Percentiles rank a stretch among this genome's conserved stretches.
phyloP scores from a whole-genome alignment of 805 yeast genomes.

The Candida manassasensis region DNA sequence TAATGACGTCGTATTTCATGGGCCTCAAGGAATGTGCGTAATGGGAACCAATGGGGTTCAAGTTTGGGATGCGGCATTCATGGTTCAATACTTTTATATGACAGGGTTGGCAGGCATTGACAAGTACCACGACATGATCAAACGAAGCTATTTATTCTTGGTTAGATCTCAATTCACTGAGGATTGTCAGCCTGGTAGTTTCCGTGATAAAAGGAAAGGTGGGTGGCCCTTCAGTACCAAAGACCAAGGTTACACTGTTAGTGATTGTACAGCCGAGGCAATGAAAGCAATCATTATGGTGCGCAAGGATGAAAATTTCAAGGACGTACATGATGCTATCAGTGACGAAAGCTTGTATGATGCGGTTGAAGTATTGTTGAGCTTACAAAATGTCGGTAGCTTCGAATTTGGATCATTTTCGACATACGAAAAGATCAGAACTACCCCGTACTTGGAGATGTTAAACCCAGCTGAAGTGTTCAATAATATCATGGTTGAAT shows the following conservation, averaged over 20 bases:
- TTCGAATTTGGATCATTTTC: slow-evolving; percentile 91
- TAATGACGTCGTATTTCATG: slow-evolving; percentile 75
- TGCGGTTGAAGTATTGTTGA: slow-evolving; percentile 72
- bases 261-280: slow-evolving; percentile 96
- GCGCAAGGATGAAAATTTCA: slow-evolving; percentile 53
- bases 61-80: slow-evolving; percentile 94
- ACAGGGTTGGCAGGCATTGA: slow-evolving; percentile 74
- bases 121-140: slow-evolving; percentile 59
- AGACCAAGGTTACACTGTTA: slow-evolving; percentile 92
- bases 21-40: slow-evolving; percentile 85
- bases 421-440: slow-evolving; percentile 82
- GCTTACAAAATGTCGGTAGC: slow-evolving; percentile 71
- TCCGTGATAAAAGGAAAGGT: slow-evolving; percentile 78
- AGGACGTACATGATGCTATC: slow-evolving; percentile 47
- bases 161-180: slow-evolving; percentile 80
- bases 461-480: slow-evolving; percentile 97
- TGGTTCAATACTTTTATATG: slow-evolving; percentile 72
- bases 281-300: slow-evolving; percentile 93
- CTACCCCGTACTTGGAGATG: slow-evolving; percentile 68
- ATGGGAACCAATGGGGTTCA: slow-evolving; percentile 98
- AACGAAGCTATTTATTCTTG: slow-evolving; percentile 65
- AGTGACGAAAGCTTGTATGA: slow-evolving; percentile 49
- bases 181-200: slow-evolving; percentile 72
- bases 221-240: slow-evolving; percentile 97
- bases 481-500: slow-evolving; percentile 97